Evolutionary conservation across 805 yeast genomes (phyloP), one percentile per base, ranked within the genome.

Genomic region (Candida ficus): DNA sequence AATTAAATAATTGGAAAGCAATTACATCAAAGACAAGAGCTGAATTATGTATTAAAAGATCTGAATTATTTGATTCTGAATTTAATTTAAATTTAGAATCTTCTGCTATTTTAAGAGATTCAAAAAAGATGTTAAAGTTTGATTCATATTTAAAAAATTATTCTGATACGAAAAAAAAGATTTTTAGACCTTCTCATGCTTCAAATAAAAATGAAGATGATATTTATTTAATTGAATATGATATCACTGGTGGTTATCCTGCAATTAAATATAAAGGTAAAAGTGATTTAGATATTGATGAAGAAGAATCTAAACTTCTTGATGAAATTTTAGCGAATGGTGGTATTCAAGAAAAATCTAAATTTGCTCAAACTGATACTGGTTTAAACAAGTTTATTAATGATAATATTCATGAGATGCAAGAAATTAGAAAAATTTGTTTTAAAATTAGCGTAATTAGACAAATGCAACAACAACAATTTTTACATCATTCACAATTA

Each of bases 371-470:
- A 6, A 51, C 57, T 1, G 61, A 68, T 13, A 67, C 68, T 14
- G 95, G 95, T 0, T 66, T 88, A 36, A 76, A 79, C 42, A 69
- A 72, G 13, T 65, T 77, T 8, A 65, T 86, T 41, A 70, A 75
- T 50, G 71, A 73, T 17, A 93, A 90, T 52, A 80, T 93, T 33
- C 64, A 70, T 2, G 75, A 83, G 47, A 86, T 93, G 71, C 97
- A 91, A 63, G 88, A 88, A 50, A 84, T 93, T 27, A 69, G 99
- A 43, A 84, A 81, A 48, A 71, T 87, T 4, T 90, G 97, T 58
- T 85, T 88, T 64, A 90, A 90, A 59, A 86, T 93, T 17, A 80
- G 91, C 5, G 66, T 89, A 36, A 86, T 93, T 43, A 71, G 96
- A 49, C 90, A 90, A 56, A 83, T 93, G 83, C 98, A 93, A 62